Evolutionary conservation across 2,329 filamentous ascomycete genomes (phyloP), one percentile per base, ranked within the genome.

Genomic region (Beauveria brongniartii): DNA sequence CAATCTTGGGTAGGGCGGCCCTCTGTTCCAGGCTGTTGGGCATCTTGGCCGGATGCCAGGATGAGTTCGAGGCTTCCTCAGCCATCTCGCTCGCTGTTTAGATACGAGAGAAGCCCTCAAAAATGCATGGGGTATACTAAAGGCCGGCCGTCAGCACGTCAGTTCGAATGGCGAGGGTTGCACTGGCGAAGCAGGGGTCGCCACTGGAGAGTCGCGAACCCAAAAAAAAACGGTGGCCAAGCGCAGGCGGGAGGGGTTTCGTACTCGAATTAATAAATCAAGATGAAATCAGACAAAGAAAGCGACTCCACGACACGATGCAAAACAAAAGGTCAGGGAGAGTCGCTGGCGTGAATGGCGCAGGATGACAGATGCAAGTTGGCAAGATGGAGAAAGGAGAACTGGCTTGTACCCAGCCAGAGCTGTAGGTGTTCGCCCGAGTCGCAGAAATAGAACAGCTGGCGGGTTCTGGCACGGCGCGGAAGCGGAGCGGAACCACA

Each of bases 31-130:
- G 61, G 59, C 63, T 65, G 62, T 72, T 71, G 40, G 77, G 75
- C 69, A 77, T 74, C 62, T 73, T 66, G 55, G 75, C 74, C 65
- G 75, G 73, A 64, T 77, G 73, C 75, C 75, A 76, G 67, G 73
- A 71, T 57, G 74, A 67, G 64, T 69, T 70, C 60, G 69, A 65
- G 61, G 67, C 64, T 67, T 73, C 74, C 64, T 69, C 67, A 65
- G 72, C 72, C 75, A 78, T 61, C 65, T 43, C n/a, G 16, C 64
- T 67, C 57, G 57, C 50, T 55, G 61, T 61, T 67, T 58, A 51
- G 61, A 30, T 56, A 62, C 63, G 46, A 60, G 53, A 28, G 50
- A 22, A 37, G 30, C 53, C 30, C 44, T 61, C 54, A 62, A 34
- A 34, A 51, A 56, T 24, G 55, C 56, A 63, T 61, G 26, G 61